phyloP scores from a whole-genome alignment of 805 yeast species.

The Kregervanrija pseudodelftensis region DNA sequence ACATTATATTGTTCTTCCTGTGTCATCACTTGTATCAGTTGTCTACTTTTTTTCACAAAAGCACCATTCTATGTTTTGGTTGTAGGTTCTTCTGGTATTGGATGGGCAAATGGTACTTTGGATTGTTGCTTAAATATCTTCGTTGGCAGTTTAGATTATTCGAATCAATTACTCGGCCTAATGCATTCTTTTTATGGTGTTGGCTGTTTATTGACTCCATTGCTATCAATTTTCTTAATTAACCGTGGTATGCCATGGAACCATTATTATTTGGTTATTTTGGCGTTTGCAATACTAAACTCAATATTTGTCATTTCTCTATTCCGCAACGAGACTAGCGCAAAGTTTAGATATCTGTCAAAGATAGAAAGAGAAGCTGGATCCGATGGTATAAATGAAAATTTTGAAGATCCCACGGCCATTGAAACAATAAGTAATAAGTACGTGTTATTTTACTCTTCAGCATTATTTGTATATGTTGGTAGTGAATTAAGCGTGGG shows the following conservation, averaged over 20 bases:
- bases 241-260: constrained; percentile 36
- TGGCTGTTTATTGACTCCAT: constrained; percentile 47
- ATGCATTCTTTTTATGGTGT: constrained; percentile 48
- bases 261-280: constrained; percentile 35
- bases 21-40: constrained; percentile 2
- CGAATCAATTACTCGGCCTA: constrained; percentile 44
- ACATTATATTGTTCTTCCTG: constrained; percentile 33
- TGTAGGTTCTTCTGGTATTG: constrained; percentile 33
- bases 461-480: constrained; percentile 39
- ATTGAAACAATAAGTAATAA: constrained; percentile 25
- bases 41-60: constrained; percentile 28
- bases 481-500: constrained; percentile 51
- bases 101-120: constrained; percentile 49
- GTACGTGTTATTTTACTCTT: constrained; percentile 34
- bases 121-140: constrained; percentile 53
- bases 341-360: constrained; percentile 32
- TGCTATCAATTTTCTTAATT: constrained; percentile 35
- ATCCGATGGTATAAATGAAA: constrained; percentile 4
- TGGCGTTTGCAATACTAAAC: constrained; percentile 21
- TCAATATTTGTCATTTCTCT: constrained; percentile 20
- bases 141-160: constrained; percentile 38
- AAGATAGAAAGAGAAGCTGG: constrained; percentile 3
- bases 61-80: constrained; percentile 39
- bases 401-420: constrained; percentile 11
- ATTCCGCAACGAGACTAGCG: constrained; percentile 38